Evolutionary conservation across 2,329 filamentous ascomycete species (phyloP).

Genomic region (Colletotrichum nymphaeae): DNA sequence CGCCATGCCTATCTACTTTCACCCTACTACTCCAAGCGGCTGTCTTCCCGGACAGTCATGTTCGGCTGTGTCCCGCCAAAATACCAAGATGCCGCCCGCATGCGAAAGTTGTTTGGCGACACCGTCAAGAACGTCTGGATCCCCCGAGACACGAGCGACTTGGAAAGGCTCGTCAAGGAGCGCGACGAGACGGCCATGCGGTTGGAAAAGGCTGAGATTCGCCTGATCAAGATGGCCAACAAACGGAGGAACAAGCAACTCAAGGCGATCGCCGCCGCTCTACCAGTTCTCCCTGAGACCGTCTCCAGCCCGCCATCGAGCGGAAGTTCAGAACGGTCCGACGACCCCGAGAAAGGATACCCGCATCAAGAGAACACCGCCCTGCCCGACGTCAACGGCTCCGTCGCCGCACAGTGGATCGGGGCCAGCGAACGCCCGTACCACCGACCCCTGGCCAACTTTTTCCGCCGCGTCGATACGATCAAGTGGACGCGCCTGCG

Average conservation of each 20-base stretch:
- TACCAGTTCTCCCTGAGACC: constrained; percentile 34
- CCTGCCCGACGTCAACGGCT: constrained; percentile 55
- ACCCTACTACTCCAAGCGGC: constrained; percentile 82
- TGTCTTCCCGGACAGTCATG: constrained; percentile 93
- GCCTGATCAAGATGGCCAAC: constrained; percentile 81
- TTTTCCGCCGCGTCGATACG: constrained; percentile 92
- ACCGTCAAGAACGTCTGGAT: constrained; percentile 89
- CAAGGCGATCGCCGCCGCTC: constrained; percentile 1
- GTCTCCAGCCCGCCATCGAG: constrained; percentile 38
- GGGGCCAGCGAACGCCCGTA: constrained; percentile 79
- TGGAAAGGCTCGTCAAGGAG: constrained; percentile 83
- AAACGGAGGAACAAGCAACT: constrained; percentile 38
- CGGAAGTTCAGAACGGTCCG: constrained; percentile 24
- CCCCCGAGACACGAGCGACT: constrained; percentile 75
- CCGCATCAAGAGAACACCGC: constrained; percentile 43
- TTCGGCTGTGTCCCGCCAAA: constrained; percentile 86
- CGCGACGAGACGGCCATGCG: constrained; percentile 80
- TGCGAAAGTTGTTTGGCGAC: constrained; percentile 81
- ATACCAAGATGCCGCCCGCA: constrained; percentile 79
- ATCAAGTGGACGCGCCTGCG: constrained; percentile 85
- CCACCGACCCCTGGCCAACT: constrained; percentile 73
- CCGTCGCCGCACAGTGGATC: constrained; percentile 80
- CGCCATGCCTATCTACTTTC: constrained; percentile 94
- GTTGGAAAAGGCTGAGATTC: constrained; percentile 85
- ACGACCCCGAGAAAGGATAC: constrained; percentile 35